Base-by-base conservation (phyloP, 768 basidiomycete species). In the Hygrophorus russula region DNA sequence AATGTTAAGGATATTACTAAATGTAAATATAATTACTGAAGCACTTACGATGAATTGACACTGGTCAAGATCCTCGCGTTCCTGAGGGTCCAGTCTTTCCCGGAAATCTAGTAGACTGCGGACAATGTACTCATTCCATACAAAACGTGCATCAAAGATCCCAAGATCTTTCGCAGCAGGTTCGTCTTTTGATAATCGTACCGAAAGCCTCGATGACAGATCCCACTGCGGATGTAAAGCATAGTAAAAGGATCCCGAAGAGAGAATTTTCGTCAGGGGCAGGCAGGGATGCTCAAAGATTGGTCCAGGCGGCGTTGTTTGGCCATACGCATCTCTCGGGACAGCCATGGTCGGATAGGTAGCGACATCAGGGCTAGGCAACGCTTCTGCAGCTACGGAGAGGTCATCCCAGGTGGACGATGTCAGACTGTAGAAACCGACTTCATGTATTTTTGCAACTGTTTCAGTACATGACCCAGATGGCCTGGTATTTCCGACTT, bases 101-200 rank as follows among this genome's bases (percentile, higher is more conserved):
- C 96, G 69, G 61, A 97, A 98, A 54, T 90, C 83, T 29, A 98
- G 72, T 42, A 98, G 64, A 53, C 89, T 87, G 34, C 80, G 72
- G 36, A 93, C 74, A 42, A 98, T 80, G 53, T 82, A 93, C 52
- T 86, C 82, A 57, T 99, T 99, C 94, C 94, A 99, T 10, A 98
- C 76, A 56, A 93, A 94, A 40, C 87, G 75, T 42, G 80, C 79
- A 57, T 93, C 89, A 51, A 81, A 89, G n/a, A 69, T 64, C 17
- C 66, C 69, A 7, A 72, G 57, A 52, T 85, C 78, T 48, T 64
- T 65, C 30, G 57, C 51, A 31, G 62, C 49, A 31, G 55, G 62
- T 42, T 57, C 61, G 52, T 73, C 71, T 57, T 76, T 66, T 46
- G 70, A 62, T 39, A 92, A 60, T 2, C 92, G 76, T 28, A 78